Evolutionary conservation across 2,329 filamentous ascomycete genomes (phyloP).

Genomic region (Aspergillus tubingensis): DNA sequence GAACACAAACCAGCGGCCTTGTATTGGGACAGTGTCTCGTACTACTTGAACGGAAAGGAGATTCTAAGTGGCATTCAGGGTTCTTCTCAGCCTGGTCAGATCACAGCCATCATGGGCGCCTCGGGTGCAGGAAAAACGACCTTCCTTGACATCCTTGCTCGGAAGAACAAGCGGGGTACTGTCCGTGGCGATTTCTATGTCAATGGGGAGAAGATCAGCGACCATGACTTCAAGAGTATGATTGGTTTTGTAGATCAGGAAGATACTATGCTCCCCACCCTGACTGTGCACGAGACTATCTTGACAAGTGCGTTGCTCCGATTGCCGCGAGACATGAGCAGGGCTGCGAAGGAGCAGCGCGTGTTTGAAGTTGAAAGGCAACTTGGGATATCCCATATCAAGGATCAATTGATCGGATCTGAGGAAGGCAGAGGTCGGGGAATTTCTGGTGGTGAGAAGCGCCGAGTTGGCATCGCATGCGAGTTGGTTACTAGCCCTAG

Average conservation of each 20-base stretch:
- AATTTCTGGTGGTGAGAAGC: conserved; percentile 95
- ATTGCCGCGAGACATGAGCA: conserved; percentile 89
- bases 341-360: conserved; percentile 81
- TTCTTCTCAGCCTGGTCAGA: conserved; percentile 88
- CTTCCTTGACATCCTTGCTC: conserved; percentile 90
- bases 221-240: conserved; percentile 84
- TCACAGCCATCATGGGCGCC: conserved; percentile 96
- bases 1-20: conserved; percentile 90
- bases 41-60: conserved; percentile 81
- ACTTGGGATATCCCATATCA: conserved; percentile 90
- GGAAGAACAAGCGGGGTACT: conserved; percentile 90
- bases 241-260: conserved; percentile 98
- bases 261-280: conserved; percentile 90
- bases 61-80: conserved; percentile 81
- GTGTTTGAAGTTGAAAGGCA: conserved; percentile 94
- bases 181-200: conserved; percentile 82
- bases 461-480: conserved; percentile 93
- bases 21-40: conserved; percentile 84
- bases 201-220: conserved; percentile 85
- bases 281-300: conserved; percentile 98
- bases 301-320: conserved; percentile 88
- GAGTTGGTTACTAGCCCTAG: conserved; percentile 96
- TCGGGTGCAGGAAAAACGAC: conserved; percentile 97
- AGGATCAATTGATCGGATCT: conserved; percentile 91
- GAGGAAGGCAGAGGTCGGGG: conserved; percentile 93